Evolutionary conservation across 768 basidiomycete genomes (phyloP).

Genomic region (Agaricus bisporus): DNA sequence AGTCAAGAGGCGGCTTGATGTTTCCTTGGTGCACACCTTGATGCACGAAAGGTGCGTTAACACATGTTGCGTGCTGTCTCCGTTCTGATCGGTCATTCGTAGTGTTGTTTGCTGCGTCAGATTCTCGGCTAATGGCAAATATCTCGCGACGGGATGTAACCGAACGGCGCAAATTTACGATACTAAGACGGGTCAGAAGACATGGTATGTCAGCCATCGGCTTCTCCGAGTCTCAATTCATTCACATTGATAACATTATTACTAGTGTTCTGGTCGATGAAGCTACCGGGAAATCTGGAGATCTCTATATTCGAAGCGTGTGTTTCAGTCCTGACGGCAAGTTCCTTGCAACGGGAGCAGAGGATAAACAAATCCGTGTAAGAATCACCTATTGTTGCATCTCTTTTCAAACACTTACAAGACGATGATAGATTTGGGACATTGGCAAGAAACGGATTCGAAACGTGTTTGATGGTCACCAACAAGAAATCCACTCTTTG

Average conservation of each 20-base stretch:
- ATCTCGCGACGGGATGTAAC: constrained; percentile 89
- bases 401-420: too few species aligned
- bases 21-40: constrained; percentile 72
- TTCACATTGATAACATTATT: neutral
- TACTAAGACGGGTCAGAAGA: constrained; percentile 79
- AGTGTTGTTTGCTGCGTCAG: constrained; percentile 82
- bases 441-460: constrained; percentile 70
- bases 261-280: constrained; percentile 74
- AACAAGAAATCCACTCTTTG: constrained; percentile 87
- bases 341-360: constrained; percentile 83
- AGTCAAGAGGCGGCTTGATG: constrained; percentile 64
- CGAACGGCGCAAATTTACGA: constrained; percentile 96
- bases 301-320: constrained; percentile 91
- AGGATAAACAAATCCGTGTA: constrained; percentile 85
- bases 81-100: neutral
- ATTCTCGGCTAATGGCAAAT: constrained; percentile 91
- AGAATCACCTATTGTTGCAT: constrained; percentile 13
- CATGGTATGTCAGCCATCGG: constrained; percentile 52
- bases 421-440: constrained; percentile 70
- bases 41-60: constrained; percentile 69
- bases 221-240: too few species aligned
- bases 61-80: too few species aligned
- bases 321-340: constrained; percentile 87
- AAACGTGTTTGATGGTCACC: constrained; percentile 76
- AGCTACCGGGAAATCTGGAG: constrained; percentile 62